Evolutionary conservation across 345 rosid genomes (phyloP), one percentile per base, ranked within the genome.

Genomic region (Moringa oleifera): DNA sequence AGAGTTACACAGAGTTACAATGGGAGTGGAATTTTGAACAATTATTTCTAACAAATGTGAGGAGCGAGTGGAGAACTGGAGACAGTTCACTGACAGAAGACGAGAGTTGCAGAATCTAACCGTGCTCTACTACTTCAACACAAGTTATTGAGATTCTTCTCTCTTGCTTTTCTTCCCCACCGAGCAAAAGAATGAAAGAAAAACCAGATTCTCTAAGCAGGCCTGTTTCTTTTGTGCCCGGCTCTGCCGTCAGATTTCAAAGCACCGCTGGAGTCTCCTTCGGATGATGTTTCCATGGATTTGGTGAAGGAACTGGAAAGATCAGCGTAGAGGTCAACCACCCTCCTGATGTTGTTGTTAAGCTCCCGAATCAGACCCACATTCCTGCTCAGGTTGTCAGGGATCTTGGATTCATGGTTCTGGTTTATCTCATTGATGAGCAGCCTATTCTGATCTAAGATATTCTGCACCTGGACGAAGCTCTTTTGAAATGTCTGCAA

Each of bases 361-460:
- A 89, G 90, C 79, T 89, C 96, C 65, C 80, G 79, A 46, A 89
- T 89, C 62, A 89, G 71, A 69, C 87, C 85, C 50, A 86, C 83
- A 76, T 86, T 86, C 76, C 85, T 73, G 73, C 75, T 77, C 36
- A 89, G 75, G 62, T 82, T 83, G 73, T 85, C 91, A 18, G 89
- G 94, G 68, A 80, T 72, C 53, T 80, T 81, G 58, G 94, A 86
- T 62, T 89, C 94, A 53, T 86, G 94, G 53, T 89, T 89, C 75
- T 81, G 91, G 76, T 84, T 83, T 70, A 89, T 89, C 78, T 89
- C 85, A 64, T 78, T 81, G 66, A 86, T 89, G 21, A 89, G 83
- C 41, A 78, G 23, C 80, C 87, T 71, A 57, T 89, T 89, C 70
- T 81, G 86, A 75, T 89, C 94, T 67, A 86, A 71, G 20, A 89